These are phyloP conservation scores for Aquilaria malaccensis DNA, from an alignment of 345 rosid genomes.

Conservation along the genomic window DNA sequence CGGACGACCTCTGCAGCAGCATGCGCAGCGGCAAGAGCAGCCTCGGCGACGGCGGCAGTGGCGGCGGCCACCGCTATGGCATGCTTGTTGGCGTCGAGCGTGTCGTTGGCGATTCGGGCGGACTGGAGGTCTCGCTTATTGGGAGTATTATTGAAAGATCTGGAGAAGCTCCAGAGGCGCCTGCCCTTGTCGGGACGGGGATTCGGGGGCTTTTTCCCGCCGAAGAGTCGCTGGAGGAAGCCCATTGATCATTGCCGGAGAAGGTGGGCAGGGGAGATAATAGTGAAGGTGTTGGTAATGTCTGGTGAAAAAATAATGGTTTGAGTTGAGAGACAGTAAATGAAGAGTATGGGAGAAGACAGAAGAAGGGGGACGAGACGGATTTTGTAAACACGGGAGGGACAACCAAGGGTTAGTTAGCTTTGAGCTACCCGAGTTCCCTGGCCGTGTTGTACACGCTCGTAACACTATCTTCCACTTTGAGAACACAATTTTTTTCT, in stretches of 20 bases:
- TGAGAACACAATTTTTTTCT: too few relatives aligned
- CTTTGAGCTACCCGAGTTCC: too few relatives aligned
- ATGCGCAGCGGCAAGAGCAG: conserved; percentile 84
- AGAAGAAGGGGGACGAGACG: not conserved
- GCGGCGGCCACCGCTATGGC: conserved; percentile 95
- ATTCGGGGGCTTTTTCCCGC: conserved; percentile 31
- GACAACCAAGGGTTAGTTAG: not conserved
- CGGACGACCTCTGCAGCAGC: conserved; percentile 96
- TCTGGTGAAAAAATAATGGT: not conserved
- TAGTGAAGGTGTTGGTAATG: not conserved
- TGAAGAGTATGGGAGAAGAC: not conserved
- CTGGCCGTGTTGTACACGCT: too few relatives aligned
- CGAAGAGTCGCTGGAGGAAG: conserved; percentile 66
- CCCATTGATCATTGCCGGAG: conserved; percentile 54
- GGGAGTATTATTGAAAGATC: conserved; percentile 38
- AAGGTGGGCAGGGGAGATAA: not conserved
- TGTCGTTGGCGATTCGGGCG: conserved; percentile 7
- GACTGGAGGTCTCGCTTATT: conserved; percentile 15
- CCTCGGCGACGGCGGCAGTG: conserved; percentile 83
- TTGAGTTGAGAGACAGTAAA: not conserved
- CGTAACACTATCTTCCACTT: too few relatives aligned
- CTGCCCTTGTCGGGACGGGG: conserved; percentile 26
- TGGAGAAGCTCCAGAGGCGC: conserved; percentile 55
- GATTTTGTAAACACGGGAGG: conserved; percentile 3
- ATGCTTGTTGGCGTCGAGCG: conserved; percentile 58